These are phyloP conservation scores for Heliamphora exappendiculata DNA, from an alignment of 148 eudicot genomes.

Conservation along the genomic window DNA sequence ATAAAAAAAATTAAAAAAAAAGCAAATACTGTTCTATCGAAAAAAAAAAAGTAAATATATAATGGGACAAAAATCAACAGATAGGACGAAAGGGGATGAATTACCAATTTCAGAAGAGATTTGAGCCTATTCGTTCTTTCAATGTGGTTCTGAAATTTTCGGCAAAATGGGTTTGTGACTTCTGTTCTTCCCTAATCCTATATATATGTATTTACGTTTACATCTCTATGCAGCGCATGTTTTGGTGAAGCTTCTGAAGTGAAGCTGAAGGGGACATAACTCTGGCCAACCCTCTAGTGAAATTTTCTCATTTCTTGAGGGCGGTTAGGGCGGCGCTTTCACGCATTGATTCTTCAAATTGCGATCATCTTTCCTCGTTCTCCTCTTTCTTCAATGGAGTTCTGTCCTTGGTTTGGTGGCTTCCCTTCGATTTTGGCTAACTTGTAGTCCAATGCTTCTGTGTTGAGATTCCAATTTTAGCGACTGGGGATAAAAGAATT, in stretches of 20 bases:
- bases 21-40: no score
- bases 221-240: constrained; percentile 14
- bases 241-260: constrained; percentile 31
- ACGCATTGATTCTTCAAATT: constrained; percentile 20
- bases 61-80: no score
- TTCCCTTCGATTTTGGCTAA: constrained; percentile 93
- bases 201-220: background rate
- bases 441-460: constrained; percentile 18
- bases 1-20: no score
- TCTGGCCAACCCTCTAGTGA: constrained; percentile 60
- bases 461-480: background rate
- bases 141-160: background rate
- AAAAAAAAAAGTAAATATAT: no score
- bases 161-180: background rate
- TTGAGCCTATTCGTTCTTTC: no score
- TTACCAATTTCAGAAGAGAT: no score
- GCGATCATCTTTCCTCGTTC: background rate
- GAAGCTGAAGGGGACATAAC: constrained; percentile 35
- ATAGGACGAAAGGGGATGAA: no score
- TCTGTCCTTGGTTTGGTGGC: constrained; percentile 44
- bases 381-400: constrained; percentile 8
- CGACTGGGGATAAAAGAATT: constrained; percentile 6
- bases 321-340: constrained; percentile 22
- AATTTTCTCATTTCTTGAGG: constrained; percentile 29
- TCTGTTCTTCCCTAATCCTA: background rate